These are phyloP conservation scores for Backusella sp. DNA, from an alignment of 192 early-diverging fungal species.

Conservation along the genomic window DNA sequence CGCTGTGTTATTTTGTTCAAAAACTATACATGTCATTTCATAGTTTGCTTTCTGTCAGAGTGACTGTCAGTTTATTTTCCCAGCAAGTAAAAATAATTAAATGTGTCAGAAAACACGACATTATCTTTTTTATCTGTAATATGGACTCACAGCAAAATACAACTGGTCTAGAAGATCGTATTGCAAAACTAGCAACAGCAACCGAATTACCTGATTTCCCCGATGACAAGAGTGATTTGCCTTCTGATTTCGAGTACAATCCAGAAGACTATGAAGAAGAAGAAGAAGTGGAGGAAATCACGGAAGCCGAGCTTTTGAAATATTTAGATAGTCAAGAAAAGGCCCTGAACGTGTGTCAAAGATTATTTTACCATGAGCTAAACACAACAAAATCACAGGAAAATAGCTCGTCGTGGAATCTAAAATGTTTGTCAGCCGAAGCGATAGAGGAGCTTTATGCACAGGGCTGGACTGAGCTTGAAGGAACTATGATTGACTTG, in stretches of 20 bases:
- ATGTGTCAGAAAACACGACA: background rate
- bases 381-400: slow-evolving; percentile 25
- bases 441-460: slow-evolving; percentile 42
- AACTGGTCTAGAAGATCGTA: slow-evolving; percentile 36
- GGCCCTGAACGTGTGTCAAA: slow-evolving; percentile 39
- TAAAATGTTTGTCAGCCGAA: slow-evolving; percentile 36
- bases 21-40: no score
- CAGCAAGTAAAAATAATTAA: background rate
- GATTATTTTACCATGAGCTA: slow-evolving; percentile 46
- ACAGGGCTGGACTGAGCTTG: slow-evolving; percentile 40
- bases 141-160: background rate
- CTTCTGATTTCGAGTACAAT: slow-evolving; percentile 54
- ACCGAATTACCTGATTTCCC: slow-evolving; percentile 45
- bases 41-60: background rate
- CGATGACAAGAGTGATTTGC: slow-evolving; percentile 48
- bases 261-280: slow-evolving; percentile 42
- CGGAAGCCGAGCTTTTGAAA: slow-evolving; percentile 45
- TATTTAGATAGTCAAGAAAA: slow-evolving; percentile 43
- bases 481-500: slow-evolving; percentile 35
- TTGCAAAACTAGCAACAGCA: slow-evolving; percentile 32
- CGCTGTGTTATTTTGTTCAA: no score
- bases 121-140: background rate
- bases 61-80: background rate
- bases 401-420: background rate
- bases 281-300: slow-evolving; percentile 49